A percentile compares a stretch with the other conserved stretches of the same genome.
These are phyloP conservation scores for Tylopilus sp. DNA, from an alignment of 768 basidiomycete genomes.

Conservation along the genomic window DNA sequence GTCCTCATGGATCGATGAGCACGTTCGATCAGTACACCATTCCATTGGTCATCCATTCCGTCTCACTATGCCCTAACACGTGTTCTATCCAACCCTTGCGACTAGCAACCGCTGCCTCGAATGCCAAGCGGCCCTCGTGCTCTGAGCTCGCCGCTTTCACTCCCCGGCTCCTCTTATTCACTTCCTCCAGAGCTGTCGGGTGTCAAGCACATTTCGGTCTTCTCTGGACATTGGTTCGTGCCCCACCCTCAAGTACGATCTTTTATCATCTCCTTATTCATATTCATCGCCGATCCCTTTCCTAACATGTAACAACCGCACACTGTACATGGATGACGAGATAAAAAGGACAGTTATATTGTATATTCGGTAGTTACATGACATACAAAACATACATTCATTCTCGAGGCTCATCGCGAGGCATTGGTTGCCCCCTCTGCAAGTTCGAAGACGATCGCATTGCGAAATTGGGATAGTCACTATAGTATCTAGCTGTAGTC, in stretches of 20 bases:
- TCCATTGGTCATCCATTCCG: not conserved
- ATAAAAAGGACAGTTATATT: constrained; percentile 4
- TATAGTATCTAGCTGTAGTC: no score
- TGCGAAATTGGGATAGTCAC: no score
- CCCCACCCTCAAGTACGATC: constrained; percentile 8
- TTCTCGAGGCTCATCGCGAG: no score
- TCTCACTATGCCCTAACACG: not conserved
- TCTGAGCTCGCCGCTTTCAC: not conserved
- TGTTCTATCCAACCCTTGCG: not conserved
- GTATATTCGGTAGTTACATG: constrained; percentile 9
- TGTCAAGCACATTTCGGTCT: no score
- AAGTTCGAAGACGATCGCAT: no score
- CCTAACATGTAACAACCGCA: not conserved
- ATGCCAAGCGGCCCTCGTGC: not conserved
- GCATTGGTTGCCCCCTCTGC: no score
- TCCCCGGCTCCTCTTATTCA: not conserved
- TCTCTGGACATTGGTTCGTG: not conserved
- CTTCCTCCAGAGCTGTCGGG: not conserved
- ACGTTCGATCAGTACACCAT: constrained; percentile 13
- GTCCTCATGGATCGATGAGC: constrained; percentile 14
- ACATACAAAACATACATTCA: no score
- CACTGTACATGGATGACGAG: constrained; percentile 10
- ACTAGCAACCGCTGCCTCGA: not conserved
- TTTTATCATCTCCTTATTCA: constrained; percentile 9
- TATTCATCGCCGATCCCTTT: not conserved